These are phyloP conservation scores for Hygrocybe punicea DNA, from an alignment of 768 basidiomycete genomes.

Conservation along the genomic window DNA sequence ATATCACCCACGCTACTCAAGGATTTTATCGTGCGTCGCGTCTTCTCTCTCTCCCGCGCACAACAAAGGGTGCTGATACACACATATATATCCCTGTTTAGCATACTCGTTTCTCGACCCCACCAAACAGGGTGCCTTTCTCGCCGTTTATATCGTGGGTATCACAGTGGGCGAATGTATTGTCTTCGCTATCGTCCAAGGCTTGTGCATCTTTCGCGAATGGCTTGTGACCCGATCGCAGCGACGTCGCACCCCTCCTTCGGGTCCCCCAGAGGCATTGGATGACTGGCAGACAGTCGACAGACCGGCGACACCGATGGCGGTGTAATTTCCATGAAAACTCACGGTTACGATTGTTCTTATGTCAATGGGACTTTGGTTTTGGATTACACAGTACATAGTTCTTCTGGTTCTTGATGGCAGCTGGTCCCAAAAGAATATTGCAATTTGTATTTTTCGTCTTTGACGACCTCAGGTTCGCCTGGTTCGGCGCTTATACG, in stretches of 20 bases:
- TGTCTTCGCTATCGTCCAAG: conserved; percentile 50
- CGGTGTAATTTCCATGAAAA: neutral
- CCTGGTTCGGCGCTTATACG: no score
- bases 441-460: no score
- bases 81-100: conserved; percentile 22
- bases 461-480: no score
- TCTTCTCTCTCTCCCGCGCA: neutral
- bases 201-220: conserved; percentile 38
- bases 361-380: no score
- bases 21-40: conserved; percentile 58
- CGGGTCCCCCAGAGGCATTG: conserved; percentile 21
- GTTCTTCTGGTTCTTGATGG: no score
- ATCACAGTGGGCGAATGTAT: conserved; percentile 51
- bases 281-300: conserved; percentile 50
- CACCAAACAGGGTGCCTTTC: conserved; percentile 31
- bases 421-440: no score
- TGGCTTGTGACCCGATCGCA: conserved; percentile 23
- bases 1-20: conserved; percentile 59
- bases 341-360: no score
- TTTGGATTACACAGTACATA: no score
- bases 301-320: conserved; percentile 10
- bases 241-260: conserved; percentile 10
- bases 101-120: conserved; percentile 70
- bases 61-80: no score
- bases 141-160: conserved; percentile 63